phyloP scores from a whole-genome alignment of 305 asterid species.

The Fraxinus ornus region DNA sequence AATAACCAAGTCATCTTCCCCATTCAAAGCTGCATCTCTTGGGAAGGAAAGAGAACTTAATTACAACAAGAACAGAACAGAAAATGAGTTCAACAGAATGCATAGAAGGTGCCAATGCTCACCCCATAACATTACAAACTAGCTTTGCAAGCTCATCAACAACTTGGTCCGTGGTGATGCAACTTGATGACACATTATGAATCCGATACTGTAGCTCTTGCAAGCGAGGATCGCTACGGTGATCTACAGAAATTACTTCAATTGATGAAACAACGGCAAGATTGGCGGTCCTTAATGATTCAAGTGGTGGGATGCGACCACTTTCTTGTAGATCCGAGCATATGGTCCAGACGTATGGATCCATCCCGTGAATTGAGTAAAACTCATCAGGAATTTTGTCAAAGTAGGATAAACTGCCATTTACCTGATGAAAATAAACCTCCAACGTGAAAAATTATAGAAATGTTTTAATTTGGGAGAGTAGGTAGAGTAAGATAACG shows the following conservation, averaged over 20 bases:
- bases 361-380: slow-evolving; percentile 87
- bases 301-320: slow-evolving; percentile 87
- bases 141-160: slow-evolving; percentile 94
- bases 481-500: slow-evolving; percentile 4
- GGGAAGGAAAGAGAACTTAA: slow-evolving; percentile 36
- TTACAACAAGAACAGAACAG: slow-evolving; percentile 23
- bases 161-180: slow-evolving; percentile 68
- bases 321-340: slow-evolving; percentile 86
- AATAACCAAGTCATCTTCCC: slow-evolving; percentile 65
- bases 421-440: slow-evolving; percentile 58
- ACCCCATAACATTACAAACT: slow-evolving; percentile 94
- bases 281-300: slow-evolving; percentile 67
- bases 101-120: slow-evolving; percentile 39
- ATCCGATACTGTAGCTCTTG: slow-evolving; percentile 77
- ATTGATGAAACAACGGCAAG: slow-evolving; percentile 54
- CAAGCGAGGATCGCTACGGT: slow-evolving; percentile 73
- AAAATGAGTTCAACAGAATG: slow-evolving; percentile 3
- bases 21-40: slow-evolving; percentile 64
- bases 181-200: slow-evolving; percentile 53
- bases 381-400: slow-evolving; percentile 86
- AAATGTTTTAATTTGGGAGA: neutral
- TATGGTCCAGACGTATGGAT: slow-evolving; percentile 91
- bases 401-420: slow-evolving; percentile 84
- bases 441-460: slow-evolving; percentile 16
- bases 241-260: slow-evolving; percentile 81